Conservation (phyloP, 345 rosid genomes). For the Chamaenerion angustifolium region DNA sequence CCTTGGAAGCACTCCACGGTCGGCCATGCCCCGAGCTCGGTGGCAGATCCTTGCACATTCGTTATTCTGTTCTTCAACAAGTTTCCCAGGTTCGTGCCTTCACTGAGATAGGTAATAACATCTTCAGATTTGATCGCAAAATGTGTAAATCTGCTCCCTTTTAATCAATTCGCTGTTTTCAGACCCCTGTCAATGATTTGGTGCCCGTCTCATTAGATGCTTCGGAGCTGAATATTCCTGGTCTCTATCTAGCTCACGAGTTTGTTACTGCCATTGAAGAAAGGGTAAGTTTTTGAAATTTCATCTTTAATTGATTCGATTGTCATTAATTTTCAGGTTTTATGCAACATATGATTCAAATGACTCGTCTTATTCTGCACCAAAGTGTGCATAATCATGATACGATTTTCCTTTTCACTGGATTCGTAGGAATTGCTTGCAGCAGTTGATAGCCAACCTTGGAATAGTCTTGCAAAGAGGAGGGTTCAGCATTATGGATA, state of each 20-base stretch:
- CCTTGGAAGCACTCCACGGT: constrained; percentile 36
- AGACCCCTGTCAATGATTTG: constrained; percentile 25
- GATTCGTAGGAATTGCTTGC: constrained; percentile 55
- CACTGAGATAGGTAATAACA: not conserved
- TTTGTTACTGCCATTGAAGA: constrained; percentile 56
- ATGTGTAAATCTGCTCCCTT: not conserved
- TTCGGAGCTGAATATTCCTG: constrained; percentile 67
- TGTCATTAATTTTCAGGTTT: not conserved
- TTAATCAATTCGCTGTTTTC: not conserved
- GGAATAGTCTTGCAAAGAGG: constrained; percentile 70
- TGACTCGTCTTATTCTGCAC: too few relatives aligned
- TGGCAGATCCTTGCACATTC: constrained; percentile 61
- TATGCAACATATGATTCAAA: not conserved
- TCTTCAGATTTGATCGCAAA: not conserved
- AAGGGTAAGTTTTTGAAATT: constrained; percentile 24
- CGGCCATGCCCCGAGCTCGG: constrained; percentile 50
- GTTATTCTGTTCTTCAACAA: constrained; percentile 47
- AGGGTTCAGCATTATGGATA: constrained; percentile 97
- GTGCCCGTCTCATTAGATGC: constrained; percentile 40
- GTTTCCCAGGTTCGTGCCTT: constrained; percentile 23
- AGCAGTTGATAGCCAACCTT: constrained; percentile 62
- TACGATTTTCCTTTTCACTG: not conserved
- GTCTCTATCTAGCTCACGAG: constrained; percentile 52
- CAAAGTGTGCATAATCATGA: not conserved
- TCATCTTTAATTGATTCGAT: not conserved